These are phyloP conservation scores for Ashbya aceris DNA, from an alignment of 1,139 yeast species.

Conservation along the genomic window DNA sequence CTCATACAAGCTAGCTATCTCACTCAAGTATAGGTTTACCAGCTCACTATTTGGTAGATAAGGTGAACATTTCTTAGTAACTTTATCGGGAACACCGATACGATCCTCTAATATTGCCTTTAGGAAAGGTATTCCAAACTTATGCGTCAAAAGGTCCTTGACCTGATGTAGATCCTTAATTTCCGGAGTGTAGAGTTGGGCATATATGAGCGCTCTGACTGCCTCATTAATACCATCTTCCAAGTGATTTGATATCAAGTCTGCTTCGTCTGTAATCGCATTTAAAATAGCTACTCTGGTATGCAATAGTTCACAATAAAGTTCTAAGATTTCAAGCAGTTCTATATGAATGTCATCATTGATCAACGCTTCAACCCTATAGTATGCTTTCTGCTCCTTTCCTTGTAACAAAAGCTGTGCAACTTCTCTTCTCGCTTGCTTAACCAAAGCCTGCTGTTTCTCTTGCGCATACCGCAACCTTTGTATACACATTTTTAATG, in stretches of 20 bases:
- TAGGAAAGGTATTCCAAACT: slow-evolving; percentile 61
- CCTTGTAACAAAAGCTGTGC: slow-evolving; percentile 65
- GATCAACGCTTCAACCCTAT: slow-evolving; percentile 77
- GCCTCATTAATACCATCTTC: slow-evolving; percentile 48
- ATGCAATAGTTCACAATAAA: slow-evolving; percentile 73
- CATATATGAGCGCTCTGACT: slow-evolving; percentile 56
- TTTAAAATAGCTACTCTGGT: slow-evolving; percentile 58
- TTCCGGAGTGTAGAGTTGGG: slow-evolving; percentile 61
- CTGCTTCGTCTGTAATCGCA: slow-evolving; percentile 27
- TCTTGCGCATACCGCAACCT: slow-evolving; percentile 73
- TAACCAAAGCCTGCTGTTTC: slow-evolving; percentile 71
- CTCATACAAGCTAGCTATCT: slow-evolving; percentile 72
- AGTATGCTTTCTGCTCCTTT: slow-evolving; percentile 75
- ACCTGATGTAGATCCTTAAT: slow-evolving; percentile 59
- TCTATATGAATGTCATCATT: slow-evolving; percentile 80
- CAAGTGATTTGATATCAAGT: slow-evolving; percentile 21
- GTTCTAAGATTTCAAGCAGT: slow-evolving; percentile 66
- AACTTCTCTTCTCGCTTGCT: slow-evolving; percentile 63
- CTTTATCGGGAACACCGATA: slow-evolving; percentile 53
- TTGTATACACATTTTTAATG: slow-evolving; percentile 72
- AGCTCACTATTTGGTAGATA: slow-evolving; percentile 60
- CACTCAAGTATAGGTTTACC: slow-evolving; percentile 63
- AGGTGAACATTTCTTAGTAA: slow-evolving; percentile 51
- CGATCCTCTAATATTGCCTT: slow-evolving; percentile 53
- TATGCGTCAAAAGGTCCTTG: slow-evolving; percentile 51